Percentiles rank a stretch among this genome's conserved stretches.
phyloP scores from a whole-genome alignment of 202 grass and related monocot genomes.

The Dendrocalamus latiflorus region DNA sequence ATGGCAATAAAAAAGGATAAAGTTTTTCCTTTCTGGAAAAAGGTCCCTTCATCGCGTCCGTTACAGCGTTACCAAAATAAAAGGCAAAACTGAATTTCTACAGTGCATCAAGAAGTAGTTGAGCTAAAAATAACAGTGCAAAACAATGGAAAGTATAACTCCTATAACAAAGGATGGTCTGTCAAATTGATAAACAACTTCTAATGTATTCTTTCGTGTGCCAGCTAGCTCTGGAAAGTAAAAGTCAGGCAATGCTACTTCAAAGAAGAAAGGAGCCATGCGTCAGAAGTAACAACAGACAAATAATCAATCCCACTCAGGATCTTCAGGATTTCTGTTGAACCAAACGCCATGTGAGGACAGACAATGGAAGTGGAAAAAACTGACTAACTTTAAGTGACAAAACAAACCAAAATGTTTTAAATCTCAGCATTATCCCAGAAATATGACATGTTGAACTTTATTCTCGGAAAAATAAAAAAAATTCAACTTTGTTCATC shows the following conservation, averaged over 20 bases:
- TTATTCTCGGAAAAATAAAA: not conserved
- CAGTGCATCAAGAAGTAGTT: not conserved
- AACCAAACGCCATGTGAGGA: not conserved
- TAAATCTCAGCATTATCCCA: not conserved
- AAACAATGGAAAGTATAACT: conserved; percentile 2
- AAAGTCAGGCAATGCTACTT: not conserved
- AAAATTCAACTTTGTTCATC: not conserved
- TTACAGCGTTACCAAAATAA: conserved; percentile 2
- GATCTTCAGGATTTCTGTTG: not conserved
- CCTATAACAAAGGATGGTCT: not conserved
- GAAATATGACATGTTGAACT: not conserved
- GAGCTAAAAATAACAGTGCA: not conserved
- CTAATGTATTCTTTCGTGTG: not conserved
- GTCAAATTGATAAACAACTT: not conserved
- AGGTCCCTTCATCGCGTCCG: not conserved
- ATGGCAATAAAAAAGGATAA: not conserved
- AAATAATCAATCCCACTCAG: not conserved
- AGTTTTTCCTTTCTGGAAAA: conserved; percentile 4
- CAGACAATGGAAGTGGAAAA: not conserved
- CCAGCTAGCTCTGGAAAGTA: not conserved
- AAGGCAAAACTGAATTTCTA: not conserved
- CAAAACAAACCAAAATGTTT: not conserved
- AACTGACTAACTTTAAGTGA: not conserved
- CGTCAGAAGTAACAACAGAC: not conserved
- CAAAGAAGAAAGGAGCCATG: not conserved